phyloP scores from a whole-genome alignment of 257 asterid species.

The Solanum corneliomulleri region DNA sequence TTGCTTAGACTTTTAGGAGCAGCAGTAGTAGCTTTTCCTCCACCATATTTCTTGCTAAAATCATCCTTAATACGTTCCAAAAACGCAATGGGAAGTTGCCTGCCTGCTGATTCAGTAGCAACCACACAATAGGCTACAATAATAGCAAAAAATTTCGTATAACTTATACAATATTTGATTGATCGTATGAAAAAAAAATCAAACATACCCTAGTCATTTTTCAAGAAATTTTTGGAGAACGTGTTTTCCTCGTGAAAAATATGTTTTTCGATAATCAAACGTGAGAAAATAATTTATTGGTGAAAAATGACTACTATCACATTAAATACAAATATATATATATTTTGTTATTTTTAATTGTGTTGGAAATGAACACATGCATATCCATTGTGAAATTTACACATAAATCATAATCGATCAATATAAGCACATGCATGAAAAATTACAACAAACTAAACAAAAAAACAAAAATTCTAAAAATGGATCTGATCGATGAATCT shows the following conservation, averaged over 20 bases:
- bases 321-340: background rate
- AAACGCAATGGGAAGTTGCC: constrained; percentile 36
- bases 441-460: background rate
- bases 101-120: constrained; percentile 44
- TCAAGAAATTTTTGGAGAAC: background rate
- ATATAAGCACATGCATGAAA: background rate
- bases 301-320: background rate
- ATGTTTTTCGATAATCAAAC: background rate
- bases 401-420: background rate
- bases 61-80: constrained; percentile 41
- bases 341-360: background rate
- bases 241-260: background rate
- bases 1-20: constrained; percentile 31
- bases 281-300: background rate
- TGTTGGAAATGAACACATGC: background rate
- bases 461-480: background rate
- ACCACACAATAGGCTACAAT: constrained; percentile 44
- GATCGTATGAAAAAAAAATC: background rate
- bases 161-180: background rate
- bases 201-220: background rate
- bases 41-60: constrained; percentile 33
- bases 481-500: background rate
- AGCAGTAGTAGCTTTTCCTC: constrained; percentile 38
- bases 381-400: background rate
- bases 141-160: background rate